Evolutionary conservation across 2,329 filamentous ascomycete species (phyloP).

Genomic region (Calonectria pteridis): DNA sequence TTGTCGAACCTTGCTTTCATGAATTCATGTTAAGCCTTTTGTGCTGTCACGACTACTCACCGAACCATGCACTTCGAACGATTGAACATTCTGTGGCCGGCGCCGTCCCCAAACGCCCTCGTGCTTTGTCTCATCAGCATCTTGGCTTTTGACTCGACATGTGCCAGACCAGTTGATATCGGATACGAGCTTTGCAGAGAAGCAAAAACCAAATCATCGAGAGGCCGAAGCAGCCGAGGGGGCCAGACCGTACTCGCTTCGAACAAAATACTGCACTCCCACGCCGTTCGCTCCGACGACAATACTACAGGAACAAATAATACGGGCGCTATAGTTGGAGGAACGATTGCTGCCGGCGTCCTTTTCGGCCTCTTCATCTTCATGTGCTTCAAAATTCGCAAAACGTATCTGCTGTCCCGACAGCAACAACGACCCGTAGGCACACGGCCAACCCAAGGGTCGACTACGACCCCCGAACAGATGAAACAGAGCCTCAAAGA

Average conservation of each 20-base stretch:
- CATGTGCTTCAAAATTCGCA: constrained; percentile 33
- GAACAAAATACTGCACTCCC: not conserved
- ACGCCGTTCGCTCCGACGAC: not conserved
- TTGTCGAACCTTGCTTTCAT: constrained; percentile 21
- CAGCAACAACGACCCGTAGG: not conserved
- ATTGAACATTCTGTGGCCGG: constrained; percentile 9
- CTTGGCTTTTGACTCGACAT: not conserved
- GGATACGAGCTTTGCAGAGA: not conserved
- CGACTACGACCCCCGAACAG: not conserved
- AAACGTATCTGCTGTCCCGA: constrained; percentile 19
- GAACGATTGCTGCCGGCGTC: constrained; percentile 33
- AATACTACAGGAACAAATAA: not conserved
- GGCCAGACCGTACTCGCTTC: not conserved
- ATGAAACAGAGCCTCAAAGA: not conserved
- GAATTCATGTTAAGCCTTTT: not conserved
- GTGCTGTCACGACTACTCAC: not conserved
- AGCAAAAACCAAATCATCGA: constrained; percentile 17
- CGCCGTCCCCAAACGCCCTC: constrained; percentile 17
- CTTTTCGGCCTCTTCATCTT: constrained; percentile 34
- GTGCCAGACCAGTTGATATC: constrained; percentile 27
- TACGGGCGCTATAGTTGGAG: constrained; percentile 36
- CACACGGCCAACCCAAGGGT: not conserved
- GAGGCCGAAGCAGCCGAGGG: not conserved
- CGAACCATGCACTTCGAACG: constrained; percentile 24
- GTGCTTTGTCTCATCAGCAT: constrained; percentile 16